Evolutionary conservation across 2,329 filamentous ascomycete species (phyloP), one percentile per base, ranked within the genome.

Genomic region (Madurella fahalii): DNA sequence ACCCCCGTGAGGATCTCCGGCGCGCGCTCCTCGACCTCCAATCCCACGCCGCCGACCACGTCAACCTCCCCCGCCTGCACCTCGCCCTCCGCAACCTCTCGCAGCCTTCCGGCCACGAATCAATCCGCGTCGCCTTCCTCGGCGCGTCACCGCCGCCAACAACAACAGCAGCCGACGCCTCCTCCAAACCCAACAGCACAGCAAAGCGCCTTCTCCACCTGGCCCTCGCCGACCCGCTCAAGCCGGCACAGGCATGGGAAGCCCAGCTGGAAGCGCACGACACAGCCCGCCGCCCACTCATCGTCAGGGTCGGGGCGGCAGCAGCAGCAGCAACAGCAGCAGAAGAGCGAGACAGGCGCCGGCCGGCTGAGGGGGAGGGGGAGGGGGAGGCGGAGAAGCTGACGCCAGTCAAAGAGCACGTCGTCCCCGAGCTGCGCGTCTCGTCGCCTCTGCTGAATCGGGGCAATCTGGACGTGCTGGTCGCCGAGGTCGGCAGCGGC

Each of bases 1-100:
- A 74, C 53, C 67, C 74, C 13, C 74, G 79, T 40, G 64, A 72
- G 52, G 79, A 86, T 60, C 79, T 90, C 5, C 77, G 86, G 58
- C 70, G 77, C 42, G 74, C 81, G 2, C 74, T 92, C 0, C 68
- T 77, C 1, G 77, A 81, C 18, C 75, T 93, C 2, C 78, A 87
- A 63, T 80, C 79, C 49, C 73, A 81, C 47, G 82, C 83, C 2
- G 77, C 81, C 20, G 79, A 77, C 54, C 79, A 84, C 62, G 77
- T 88, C 50, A 87, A 87, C 64, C 77, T 86, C n/a, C 83, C 86
- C 31, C 78, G 86, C 52, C 67, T 92, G 44, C 85, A 89, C 68
- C 79, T 93, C 62, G 88, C 87, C 12, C 72, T 90, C 18, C 79
- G 83, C 59, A 84, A 87, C 18, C 68, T 86, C 56, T 77, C 79